Evolutionary conservation across 768 basidiomycete species (phyloP).

Genomic region (Termitomyces sp.): DNA sequence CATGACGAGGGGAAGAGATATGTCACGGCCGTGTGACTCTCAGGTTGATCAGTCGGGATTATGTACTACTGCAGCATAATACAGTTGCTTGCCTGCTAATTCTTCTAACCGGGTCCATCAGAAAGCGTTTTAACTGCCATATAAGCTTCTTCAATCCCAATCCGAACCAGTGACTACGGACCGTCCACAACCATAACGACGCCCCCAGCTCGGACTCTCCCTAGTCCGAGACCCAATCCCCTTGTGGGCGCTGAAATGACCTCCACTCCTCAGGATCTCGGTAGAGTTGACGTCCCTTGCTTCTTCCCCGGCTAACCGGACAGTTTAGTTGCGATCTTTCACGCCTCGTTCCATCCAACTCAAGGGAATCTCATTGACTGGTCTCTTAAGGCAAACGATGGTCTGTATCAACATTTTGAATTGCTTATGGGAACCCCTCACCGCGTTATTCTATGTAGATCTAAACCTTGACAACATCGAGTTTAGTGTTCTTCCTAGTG

Average conservation of each 20-base stretch:
- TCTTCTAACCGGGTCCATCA: background rate
- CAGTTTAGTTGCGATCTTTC: constrained; percentile 69
- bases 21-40: constrained; percentile 1
- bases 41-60: background rate
- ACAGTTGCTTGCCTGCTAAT: background rate
- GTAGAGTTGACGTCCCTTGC: constrained; percentile 21
- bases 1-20: constrained; percentile 19
- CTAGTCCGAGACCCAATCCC: background rate
- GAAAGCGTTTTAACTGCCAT: background rate
- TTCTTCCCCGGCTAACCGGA: background rate
- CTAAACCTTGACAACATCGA: constrained; percentile 66
- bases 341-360: constrained; percentile 81
- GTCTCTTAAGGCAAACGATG: constrained; percentile 65
- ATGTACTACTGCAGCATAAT: background rate
- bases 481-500: constrained; percentile 78
- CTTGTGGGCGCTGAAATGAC: background rate
- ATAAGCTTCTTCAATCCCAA: background rate
- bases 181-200: background rate
- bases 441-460: constrained; percentile 32
- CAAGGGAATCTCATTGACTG: constrained; percentile 78
- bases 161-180: background rate
- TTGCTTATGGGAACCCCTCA: background rate
- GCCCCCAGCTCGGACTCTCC: background rate
- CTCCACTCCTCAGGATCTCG: constrained; percentile 44
- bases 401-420: constrained; percentile 25